Percentiles rank a stretch among this genome's conserved stretches.
phyloP scores from a whole-genome alignment of 257 asterid genomes.

The Henckelia pumila region DNA sequence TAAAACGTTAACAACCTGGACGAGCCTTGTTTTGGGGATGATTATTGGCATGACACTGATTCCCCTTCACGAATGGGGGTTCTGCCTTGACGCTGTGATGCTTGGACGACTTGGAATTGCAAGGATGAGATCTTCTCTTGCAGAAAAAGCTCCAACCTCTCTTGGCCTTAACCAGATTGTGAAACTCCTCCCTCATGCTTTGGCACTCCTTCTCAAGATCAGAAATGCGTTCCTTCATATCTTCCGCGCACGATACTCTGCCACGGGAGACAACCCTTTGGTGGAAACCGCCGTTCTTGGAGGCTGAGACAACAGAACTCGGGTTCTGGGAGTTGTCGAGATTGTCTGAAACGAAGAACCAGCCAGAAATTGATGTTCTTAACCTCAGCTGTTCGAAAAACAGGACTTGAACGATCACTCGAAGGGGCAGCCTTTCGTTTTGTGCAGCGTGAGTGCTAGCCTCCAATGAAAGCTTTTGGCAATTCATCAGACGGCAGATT shows the following conservation, averaged over 20 bases:
- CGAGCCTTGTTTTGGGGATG: too few species aligned
- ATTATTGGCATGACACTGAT: background rate
- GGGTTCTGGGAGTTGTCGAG: slow-evolving; percentile 31
- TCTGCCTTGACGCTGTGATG: background rate
- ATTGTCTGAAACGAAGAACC: slow-evolving; percentile 45
- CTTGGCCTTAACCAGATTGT: slow-evolving; percentile 37
- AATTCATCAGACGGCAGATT: slow-evolving; percentile 42
- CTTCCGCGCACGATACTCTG: slow-evolving; percentile 28
- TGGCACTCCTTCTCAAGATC: slow-evolving; percentile 44
- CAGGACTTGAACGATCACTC: slow-evolving; percentile 45
- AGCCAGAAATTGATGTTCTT: slow-evolving; percentile 43
- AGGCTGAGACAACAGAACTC: slow-evolving; percentile 17
- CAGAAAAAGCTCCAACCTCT: slow-evolving; percentile 43
- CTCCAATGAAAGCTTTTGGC: slow-evolving; percentile 38
- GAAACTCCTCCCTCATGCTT: slow-evolving; percentile 40
- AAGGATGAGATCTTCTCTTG: slow-evolving; percentile 28
- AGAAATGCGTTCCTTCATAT: slow-evolving; percentile 35
- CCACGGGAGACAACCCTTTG: slow-evolving; percentile 4
- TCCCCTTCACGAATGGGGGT: background rate
- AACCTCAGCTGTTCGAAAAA: slow-evolving; percentile 36
- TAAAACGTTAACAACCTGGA: background rate
- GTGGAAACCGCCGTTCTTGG: slow-evolving; percentile 22
- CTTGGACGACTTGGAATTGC: slow-evolving; percentile 14
- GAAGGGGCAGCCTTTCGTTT: slow-evolving; percentile 50
- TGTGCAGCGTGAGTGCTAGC: slow-evolving; percentile 48